Evolutionary conservation across 2,329 filamentous ascomycete species (phyloP).

Genomic region (Trichoderma semiorbis): DNA sequence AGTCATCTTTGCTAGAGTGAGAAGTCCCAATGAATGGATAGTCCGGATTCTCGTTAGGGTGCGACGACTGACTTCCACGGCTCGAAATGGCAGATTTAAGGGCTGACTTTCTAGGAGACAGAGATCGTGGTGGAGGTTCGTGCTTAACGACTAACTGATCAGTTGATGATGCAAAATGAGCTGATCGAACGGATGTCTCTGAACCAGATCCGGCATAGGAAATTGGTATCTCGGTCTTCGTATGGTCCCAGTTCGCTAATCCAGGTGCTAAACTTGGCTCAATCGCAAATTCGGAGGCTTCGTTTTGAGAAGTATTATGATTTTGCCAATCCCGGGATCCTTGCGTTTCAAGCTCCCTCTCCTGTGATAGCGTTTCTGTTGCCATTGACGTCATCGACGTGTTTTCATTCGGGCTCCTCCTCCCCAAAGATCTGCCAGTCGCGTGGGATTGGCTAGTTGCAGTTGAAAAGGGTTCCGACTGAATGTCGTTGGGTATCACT

Average conservation of each 20-base stretch:
- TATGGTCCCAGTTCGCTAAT: background rate
- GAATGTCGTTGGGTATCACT: background rate
- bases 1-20: slow-evolving; percentile 36
- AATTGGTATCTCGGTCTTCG: background rate
- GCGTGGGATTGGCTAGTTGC: background rate
- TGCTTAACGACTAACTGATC: slow-evolving; percentile 59
- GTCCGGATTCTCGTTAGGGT: slow-evolving; percentile 49
- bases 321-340: background rate
- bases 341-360: background rate
- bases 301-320: background rate
- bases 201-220: slow-evolving; percentile 40
- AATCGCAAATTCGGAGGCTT: background rate
- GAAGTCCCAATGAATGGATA: slow-evolving; percentile 33
- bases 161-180: slow-evolving; percentile 61
- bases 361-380: background rate
- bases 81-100: slow-evolving; percentile 61
- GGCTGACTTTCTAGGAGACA: slow-evolving; percentile 75
- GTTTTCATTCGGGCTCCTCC: background rate
- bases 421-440: background rate
- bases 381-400: background rate
- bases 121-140: slow-evolving; percentile 64
- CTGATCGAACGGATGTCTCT: slow-evolving; percentile 62
- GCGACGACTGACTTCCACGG: slow-evolving; percentile 42
- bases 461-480: background rate
- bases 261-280: background rate